Percentiles rank a stretch among this genome's conserved stretches.
Conservation (phyloP, 139 green algal genomes). For the Astrephomene gubernaculifera region DNA sequence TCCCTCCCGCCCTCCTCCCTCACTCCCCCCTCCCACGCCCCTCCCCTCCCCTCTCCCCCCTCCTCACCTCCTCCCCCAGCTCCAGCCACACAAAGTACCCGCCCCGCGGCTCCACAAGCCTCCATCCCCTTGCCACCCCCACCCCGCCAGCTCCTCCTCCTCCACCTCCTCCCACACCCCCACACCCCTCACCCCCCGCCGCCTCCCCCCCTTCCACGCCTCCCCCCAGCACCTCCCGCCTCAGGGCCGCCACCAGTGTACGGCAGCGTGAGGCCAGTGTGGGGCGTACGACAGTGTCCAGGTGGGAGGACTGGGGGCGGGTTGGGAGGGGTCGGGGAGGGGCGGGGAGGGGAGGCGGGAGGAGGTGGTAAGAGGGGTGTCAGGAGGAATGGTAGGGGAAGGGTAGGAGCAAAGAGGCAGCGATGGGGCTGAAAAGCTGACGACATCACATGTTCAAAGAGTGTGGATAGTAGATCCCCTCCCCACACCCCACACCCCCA, state of each 20-base stretch:
- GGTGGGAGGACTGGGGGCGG: slow-evolving; percentile 21
- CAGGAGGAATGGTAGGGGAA: not conserved
- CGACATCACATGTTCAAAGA: too few relatives aligned
- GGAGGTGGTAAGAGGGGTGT: not conserved
- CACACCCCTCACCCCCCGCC: too few relatives aligned
- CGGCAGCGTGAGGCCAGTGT: slow-evolving; percentile 19
- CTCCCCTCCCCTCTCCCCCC: not conserved
- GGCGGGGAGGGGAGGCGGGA: not conserved
- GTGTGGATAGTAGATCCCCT: too few relatives aligned
- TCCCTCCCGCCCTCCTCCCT: not conserved
- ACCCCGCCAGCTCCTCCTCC: too few relatives aligned
- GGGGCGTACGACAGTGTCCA: slow-evolving; percentile 38
- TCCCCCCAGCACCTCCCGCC: not conserved
- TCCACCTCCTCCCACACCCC: too few relatives aligned
- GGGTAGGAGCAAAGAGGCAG: too few relatives aligned
- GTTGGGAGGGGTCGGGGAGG: not conserved
- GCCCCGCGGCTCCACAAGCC: slow-evolving; percentile 29
- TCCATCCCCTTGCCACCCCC: too few relatives aligned
- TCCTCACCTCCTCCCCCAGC: slow-evolving; percentile 32
- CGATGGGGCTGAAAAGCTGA: too few relatives aligned
- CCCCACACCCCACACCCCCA: too few relatives aligned
- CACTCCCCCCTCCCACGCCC: not conserved
- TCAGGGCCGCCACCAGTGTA: slow-evolving; percentile 43
- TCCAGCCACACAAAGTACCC: slow-evolving; percentile 61
- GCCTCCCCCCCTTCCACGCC: too few relatives aligned